Percentiles rank a stretch among this genome's conserved stretches.
Conservation (phyloP, 176 grass and related monocot genomes). For the Juncus inflexus region DNA sequence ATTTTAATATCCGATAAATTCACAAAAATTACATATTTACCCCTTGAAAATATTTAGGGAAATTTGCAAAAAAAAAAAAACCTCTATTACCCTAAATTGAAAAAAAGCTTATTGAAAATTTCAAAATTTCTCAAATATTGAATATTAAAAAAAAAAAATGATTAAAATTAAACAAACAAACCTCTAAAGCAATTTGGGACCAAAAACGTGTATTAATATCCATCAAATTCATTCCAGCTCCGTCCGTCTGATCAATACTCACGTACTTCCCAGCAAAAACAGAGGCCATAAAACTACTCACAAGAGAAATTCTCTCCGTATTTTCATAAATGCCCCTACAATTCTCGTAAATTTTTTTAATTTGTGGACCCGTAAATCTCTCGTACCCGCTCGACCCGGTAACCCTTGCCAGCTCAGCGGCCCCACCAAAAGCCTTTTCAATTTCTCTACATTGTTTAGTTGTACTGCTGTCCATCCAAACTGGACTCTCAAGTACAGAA, state of each 20-base stretch:
- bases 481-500: constrained; percentile 66
- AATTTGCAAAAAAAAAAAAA: neutral
- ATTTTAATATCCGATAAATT: neutral
- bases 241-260: constrained; percentile 93
- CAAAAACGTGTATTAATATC: constrained; percentile 74
- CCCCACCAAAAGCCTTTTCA: constrained; percentile 78
- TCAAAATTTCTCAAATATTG: constrained; percentile 9
- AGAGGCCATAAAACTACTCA: constrained; percentile 94
- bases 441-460: constrained; percentile 88
- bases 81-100: neutral
- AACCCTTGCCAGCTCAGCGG: constrained; percentile 77
- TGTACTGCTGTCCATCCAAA: constrained; percentile 99
- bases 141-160: neutral
- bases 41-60: neutral
- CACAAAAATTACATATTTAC: neutral
- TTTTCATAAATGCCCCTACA: constrained; percentile 50
- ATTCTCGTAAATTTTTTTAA: constrained; percentile 67
- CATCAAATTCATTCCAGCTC: constrained; percentile 99
- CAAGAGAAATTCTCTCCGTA: constrained; percentile 86
- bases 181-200: constrained; percentile 81
- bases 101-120: neutral
- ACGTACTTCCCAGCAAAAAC: constrained; percentile 75
- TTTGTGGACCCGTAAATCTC: constrained; percentile 91
- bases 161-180: constrained; percentile 26
- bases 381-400: constrained; percentile 84